Percentiles rank a stretch among this genome's conserved stretches.
Conservation (phyloP, 177 flowering plant species). For the Vitis hybrid region DNA sequence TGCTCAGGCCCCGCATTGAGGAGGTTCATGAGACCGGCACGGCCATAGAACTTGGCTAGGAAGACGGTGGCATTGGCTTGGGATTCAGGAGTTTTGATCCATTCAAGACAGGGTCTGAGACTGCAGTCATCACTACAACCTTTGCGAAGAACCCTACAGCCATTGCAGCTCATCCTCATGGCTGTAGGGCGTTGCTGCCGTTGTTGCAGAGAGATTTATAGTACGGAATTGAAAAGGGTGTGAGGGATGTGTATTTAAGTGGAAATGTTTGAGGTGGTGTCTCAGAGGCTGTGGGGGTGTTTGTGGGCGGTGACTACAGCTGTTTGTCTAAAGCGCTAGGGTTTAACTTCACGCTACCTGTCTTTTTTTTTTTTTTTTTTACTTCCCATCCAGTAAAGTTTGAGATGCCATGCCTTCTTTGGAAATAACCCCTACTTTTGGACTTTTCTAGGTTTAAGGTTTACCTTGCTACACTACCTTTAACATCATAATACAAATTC, state of each 20-base stretch:
- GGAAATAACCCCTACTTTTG: slow-evolving; percentile 1
- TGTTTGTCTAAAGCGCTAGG: neutral
- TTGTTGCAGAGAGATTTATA: neutral
- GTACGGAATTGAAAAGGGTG: neutral
- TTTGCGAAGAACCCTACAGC: slow-evolving; percentile 40
- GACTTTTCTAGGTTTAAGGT: neutral
- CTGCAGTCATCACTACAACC: slow-evolving; percentile 38
- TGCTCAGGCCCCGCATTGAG: slow-evolving; percentile 45
- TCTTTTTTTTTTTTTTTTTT: neutral
- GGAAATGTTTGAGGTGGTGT: neutral
- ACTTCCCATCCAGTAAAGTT: slow-evolving; percentile 6
- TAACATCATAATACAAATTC: neutral
- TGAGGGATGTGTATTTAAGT: neutral
- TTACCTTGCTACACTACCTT: slow-evolving; percentile 11
- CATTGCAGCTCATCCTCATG: slow-evolving; percentile 41
- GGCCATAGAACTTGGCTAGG: slow-evolving; percentile 71
- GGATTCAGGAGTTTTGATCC: slow-evolving; percentile 38
- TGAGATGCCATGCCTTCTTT: neutral
- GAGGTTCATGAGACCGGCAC: slow-evolving; percentile 60
- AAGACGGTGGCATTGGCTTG: slow-evolving; percentile 64
- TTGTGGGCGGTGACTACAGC: neutral
- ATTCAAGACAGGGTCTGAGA: slow-evolving; percentile 33
- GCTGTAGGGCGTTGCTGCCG: neutral
- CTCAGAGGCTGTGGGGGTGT: neutral
- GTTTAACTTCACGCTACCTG: too few relatives aligned